These are phyloP conservation scores for Porcisia hertigi DNA, from an alignment of 208 protist species.

Conservation along the genomic window DNA sequence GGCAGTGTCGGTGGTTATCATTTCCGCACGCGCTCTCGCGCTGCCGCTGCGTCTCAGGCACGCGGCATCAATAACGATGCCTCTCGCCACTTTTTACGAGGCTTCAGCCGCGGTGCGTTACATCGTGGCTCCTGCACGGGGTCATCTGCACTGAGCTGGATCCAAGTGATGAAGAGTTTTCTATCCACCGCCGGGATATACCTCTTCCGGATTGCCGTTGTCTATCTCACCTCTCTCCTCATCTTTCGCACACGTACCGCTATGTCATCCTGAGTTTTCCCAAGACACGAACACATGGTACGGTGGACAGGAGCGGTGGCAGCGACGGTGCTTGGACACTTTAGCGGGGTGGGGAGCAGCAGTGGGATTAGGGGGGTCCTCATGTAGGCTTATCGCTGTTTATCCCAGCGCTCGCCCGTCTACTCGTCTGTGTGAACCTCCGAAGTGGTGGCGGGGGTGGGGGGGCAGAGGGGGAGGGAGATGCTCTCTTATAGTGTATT, in stretches of 20 bases:
- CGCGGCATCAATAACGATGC: neutral
- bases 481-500: too few relatives aligned
- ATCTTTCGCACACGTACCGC: conserved; percentile 2
- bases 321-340: neutral
- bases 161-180: conserved; percentile 1
- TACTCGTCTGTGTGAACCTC: neutral
- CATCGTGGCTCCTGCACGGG: neutral
- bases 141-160: conserved; percentile 2
- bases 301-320: neutral
- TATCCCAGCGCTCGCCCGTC: neutral
- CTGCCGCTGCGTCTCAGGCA: conserved; percentile 9
- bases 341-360: neutral
- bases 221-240: conserved; percentile 15
- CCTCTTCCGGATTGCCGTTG: conserved; percentile 9
- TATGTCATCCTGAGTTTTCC: neutral
- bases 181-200: conserved; percentile 6
- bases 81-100: neutral
- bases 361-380: neutral
- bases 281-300: neutral
- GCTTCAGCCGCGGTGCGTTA: neutral
- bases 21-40: neutral
- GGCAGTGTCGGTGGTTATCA: neutral
- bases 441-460: neutral
- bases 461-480: neutral
- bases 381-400: neutral